Evolutionary conservation across 805 yeast genomes (phyloP).

Genomic region (Teunomyces funiuensis): DNA sequence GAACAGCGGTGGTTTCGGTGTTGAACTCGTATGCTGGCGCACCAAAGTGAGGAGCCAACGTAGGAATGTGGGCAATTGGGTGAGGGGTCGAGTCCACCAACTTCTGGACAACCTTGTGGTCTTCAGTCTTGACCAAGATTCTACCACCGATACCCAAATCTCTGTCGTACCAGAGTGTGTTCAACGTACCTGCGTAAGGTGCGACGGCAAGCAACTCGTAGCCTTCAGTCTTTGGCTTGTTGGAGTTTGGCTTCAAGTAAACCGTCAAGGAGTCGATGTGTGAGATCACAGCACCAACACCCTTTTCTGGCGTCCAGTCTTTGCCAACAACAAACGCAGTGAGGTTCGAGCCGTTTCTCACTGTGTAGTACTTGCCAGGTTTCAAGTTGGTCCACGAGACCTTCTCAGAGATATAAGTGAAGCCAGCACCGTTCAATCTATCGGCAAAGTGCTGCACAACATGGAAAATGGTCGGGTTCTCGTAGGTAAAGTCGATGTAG

Average conservation of each 20-base stretch:
- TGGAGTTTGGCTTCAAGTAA: conserved; percentile 70
- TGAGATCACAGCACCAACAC: conserved; percentile 70
- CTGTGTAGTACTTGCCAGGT: conserved; percentile 63
- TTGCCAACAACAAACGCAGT: conserved; percentile 71
- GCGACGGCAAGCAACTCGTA: conserved; percentile 80
- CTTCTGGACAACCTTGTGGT: conserved; percentile 37
- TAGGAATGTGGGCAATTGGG: conserved; percentile 79
- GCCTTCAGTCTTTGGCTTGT: conserved; percentile 63
- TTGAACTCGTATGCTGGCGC: conserved; percentile 64
- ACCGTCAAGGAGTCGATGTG: conserved; percentile 75
- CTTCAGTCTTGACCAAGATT: conserved; percentile 48
- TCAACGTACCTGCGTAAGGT: conserved; percentile 73
- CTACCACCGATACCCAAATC: conserved; percentile 86
- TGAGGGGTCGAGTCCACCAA: conserved; percentile 60
- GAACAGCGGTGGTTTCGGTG: conserved; percentile 74
- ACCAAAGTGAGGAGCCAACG: conserved; percentile 88
- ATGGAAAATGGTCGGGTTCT: conserved; percentile 74
- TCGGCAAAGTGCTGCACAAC: conserved; percentile 55
- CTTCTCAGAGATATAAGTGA: conserved; percentile 64
- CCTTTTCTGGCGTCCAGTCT: conserved; percentile 61
- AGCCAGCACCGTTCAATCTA: conserved; percentile 58
- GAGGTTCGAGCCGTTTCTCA: conserved; percentile 65
- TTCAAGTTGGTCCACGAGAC: conserved; percentile 47
- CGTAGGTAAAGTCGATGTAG: conserved; percentile 69
- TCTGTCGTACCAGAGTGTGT: conserved; percentile 75